These are phyloP conservation scores for Gleditsia sinensis DNA, from an alignment of 306 rosid genomes.

Conservation along the genomic window DNA sequence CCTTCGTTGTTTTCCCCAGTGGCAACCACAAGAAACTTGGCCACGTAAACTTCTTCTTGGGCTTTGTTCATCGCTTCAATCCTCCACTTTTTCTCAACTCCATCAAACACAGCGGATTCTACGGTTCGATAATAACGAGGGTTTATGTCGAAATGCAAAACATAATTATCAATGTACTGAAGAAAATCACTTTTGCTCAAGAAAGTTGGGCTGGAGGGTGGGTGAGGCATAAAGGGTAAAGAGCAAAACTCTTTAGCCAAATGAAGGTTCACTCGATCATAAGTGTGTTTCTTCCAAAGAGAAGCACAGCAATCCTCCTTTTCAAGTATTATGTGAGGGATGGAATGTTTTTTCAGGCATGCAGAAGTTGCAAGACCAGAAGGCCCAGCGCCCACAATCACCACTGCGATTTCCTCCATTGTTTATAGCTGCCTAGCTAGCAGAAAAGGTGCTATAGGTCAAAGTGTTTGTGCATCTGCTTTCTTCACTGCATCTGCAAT, in stretches of 20 bases:
- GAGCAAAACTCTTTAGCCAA: conserved; percentile 46
- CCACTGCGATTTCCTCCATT: conserved; percentile 26
- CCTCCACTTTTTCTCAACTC: conserved; percentile 30
- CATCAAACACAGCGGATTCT: conserved; percentile 20
- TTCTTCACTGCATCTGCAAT: too few relatives aligned
- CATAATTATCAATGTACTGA: conserved; percentile 42
- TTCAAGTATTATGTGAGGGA: conserved; percentile 47
- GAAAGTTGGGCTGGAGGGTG: conserved; percentile 28
- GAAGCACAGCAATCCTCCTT: conserved; percentile 53
- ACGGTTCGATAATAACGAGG: conserved; percentile 44
- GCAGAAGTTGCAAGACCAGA: conserved; percentile 54
- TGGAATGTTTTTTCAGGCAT: conserved; percentile 31
- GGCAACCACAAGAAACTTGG: conserved; percentile 46
- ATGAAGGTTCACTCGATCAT: conserved; percentile 49
- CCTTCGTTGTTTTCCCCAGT: conserved; percentile 43
- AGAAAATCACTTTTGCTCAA: conserved; percentile 37
- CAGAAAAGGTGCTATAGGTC: background rate
- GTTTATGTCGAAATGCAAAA: conserved; percentile 23
- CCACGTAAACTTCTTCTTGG: conserved; percentile 20
- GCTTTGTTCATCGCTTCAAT: conserved; percentile 18
- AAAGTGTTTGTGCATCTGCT: too few relatives aligned
- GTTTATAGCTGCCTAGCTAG: too few relatives aligned
- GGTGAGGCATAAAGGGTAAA: conserved; percentile 41
- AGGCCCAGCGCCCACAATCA: conserved; percentile 54
- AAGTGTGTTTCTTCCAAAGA: conserved; percentile 57